A percentile compares a stretch with the other conserved stretches of the same genome.
phyloP scores from a whole-genome alignment of 2,329 filamentous ascomycete species.

The Diaporthe destruens region DNA sequence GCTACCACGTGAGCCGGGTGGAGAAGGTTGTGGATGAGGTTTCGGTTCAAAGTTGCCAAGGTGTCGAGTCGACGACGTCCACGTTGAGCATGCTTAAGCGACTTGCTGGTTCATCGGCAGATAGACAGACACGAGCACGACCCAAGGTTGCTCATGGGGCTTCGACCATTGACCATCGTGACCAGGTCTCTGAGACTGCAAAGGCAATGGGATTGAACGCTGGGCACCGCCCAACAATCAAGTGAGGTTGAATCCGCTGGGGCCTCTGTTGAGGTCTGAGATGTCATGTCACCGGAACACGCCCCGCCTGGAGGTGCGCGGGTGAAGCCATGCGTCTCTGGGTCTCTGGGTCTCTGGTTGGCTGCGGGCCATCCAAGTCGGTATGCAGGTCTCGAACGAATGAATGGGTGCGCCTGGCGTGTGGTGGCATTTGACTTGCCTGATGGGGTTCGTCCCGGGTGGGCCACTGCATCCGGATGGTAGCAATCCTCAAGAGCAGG shows the following conservation, averaged over 20 bases:
- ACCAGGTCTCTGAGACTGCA: not conserved
- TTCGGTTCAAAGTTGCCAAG: not conserved
- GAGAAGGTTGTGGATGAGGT: not conserved
- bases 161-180: not conserved
- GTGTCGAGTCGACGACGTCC: not conserved
- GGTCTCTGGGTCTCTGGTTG: constrained; percentile 10
- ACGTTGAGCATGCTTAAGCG: not conserved
- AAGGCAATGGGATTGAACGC: not conserved
- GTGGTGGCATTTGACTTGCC: constrained; percentile 24
- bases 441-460: constrained; percentile 23
- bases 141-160: constrained; percentile 1
- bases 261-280: constrained; percentile 14
- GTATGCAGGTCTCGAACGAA: constrained; percentile 33
- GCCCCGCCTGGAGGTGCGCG: constrained; percentile 10
- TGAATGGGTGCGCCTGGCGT: not conserved
- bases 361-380: constrained; percentile 22
- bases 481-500: not conserved
- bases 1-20: constrained; percentile 4
- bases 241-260: constrained; percentile 7
- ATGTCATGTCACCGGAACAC: constrained; percentile 21
- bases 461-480: constrained; percentile 13
- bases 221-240: not conserved
- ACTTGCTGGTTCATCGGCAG: not conserved
- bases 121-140: not conserved
- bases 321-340: constrained; percentile 15